Evolutionary conservation across 2,329 filamentous ascomycete genomes (phyloP), one percentile per base, ranked within the genome.

Genomic region (Fusarium sp.): DNA sequence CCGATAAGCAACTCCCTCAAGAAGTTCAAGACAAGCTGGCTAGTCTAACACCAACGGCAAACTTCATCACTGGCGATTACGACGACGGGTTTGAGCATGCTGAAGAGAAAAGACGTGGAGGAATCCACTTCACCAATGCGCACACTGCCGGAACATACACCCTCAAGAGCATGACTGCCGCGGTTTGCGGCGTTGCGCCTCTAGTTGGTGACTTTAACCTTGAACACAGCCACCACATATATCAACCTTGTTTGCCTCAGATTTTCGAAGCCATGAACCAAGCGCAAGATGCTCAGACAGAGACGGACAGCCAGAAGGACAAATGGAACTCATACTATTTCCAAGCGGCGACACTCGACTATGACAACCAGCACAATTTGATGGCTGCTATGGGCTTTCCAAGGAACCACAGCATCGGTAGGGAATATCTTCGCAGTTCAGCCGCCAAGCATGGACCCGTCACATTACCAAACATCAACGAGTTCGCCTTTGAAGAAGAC

Each of bases 231-330:
- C 75, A 82, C 24, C 78, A 83, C 51, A 73, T 83, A 22, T 84
- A 84, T 61, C 80, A 84, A 42, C 82, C 82, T 0, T 84, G 82
- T 44, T 58, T 84, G 49, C 78, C 83, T 1, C 82, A 80, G 6
- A 65, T 80, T n/a, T 68, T 80, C 7, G 72, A 80, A 9, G 75
- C 75, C 15, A 57, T 81, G 55, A 80, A 79, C 46, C 24, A 62
- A 2, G 53, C 77, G 5, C 70, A 72, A 17, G 59, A 46, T 10
- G 28, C 57, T 3, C 31, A 69, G 5, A 50, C 49, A 3, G 44
- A 53, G 7, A 57, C 55, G 2, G 46, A 56, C 3, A 55, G 61
- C 7, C 50, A 67, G 28, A 51, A 69, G 2, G 72, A 69, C 22
- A 74, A 72, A 10, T 81, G 79, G 79, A 73, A 73, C 7, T 77